Percentiles rank a stretch among this genome's conserved stretches.
Evolutionary conservation across 306 rosid species (phyloP).

Genomic region (Acacia confusa): DNA sequence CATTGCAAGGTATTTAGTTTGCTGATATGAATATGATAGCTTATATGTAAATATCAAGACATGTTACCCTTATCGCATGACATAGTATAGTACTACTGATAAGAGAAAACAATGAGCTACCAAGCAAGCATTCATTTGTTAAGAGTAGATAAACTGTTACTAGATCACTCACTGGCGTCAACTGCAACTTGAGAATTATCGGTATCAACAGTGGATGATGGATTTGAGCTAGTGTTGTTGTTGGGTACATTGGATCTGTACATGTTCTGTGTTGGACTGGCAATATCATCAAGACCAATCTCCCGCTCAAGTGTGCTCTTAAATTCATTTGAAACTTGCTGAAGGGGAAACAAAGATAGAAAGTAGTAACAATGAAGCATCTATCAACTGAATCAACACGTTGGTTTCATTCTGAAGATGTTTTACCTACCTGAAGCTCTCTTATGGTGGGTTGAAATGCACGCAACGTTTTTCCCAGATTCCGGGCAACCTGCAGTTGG

Average conservation of each 20-base stretch:
- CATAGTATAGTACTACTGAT: constrained; percentile 1
- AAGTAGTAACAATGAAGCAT: constrained; percentile 26
- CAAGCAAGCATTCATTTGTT: background rate
- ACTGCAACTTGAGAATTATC: constrained; percentile 47
- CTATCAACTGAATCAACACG: constrained; percentile 11
- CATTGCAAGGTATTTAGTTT: background rate
- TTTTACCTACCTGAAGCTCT: constrained; percentile 82
- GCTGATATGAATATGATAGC: background rate
- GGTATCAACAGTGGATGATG: constrained; percentile 46
- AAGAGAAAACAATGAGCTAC: constrained; percentile 16
- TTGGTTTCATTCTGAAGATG: constrained; percentile 2
- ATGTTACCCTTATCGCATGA: constrained; percentile 2
- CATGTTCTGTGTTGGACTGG: constrained; percentile 47
- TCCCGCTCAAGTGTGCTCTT: constrained; percentile 97
- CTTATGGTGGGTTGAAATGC: constrained; percentile 95
- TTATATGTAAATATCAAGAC: background rate
- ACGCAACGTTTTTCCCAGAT: constrained; percentile 88
- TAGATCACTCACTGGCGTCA: constrained; percentile 74
- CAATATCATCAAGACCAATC: constrained; percentile 91
- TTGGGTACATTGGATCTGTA: constrained; percentile 43
- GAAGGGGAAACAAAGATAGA: constrained; percentile 29
- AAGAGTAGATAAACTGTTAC: constrained; percentile 11
- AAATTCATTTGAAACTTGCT: constrained; percentile 97
- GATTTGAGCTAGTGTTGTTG: constrained; percentile 36
- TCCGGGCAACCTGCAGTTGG: constrained; percentile 88